These are phyloP conservation scores for Rhododendron williamsianum DNA, from an alignment of 148 eudicot species.

Conservation along the genomic window DNA sequence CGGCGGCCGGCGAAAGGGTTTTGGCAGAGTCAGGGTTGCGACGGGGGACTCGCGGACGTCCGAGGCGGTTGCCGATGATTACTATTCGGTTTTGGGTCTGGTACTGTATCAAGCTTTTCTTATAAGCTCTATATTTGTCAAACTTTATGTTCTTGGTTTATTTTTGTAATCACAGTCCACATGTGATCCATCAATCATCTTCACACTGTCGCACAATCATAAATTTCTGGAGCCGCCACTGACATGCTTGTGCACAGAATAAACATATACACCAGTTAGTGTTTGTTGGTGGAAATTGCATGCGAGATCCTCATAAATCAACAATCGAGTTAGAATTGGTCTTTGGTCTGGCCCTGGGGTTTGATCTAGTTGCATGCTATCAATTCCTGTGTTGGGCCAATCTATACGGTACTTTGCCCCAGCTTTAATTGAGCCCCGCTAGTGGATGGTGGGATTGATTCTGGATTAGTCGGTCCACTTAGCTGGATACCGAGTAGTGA, in stretches of 20 bases:
- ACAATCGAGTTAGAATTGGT: not conserved
- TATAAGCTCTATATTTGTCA: not conserved
- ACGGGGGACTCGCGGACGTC: constrained; percentile 24
- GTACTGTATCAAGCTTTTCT: constrained; percentile 31
- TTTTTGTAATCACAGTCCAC: not conserved
- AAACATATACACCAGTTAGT: not conserved
- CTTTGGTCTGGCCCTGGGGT: not conserved
- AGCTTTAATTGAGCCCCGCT: not conserved
- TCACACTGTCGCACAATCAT: not conserved
- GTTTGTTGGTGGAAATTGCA: not conserved
- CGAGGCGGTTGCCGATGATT: constrained; percentile 67
- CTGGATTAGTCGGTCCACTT: not conserved
- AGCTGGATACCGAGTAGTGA: not conserved
- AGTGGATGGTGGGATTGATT: not conserved
- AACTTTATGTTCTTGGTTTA: not conserved
- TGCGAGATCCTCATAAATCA: not conserved
- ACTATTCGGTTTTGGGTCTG: constrained; percentile 85
- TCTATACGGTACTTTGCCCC: not conserved
- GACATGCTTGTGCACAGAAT: not conserved
- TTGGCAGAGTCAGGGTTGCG: constrained; percentile 42
- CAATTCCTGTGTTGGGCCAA: not conserved
- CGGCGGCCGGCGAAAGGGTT: constrained; percentile 28
- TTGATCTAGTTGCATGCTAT: not conserved
- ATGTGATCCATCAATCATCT: not conserved
- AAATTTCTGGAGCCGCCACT: too few relatives aligned